Evolutionary conservation across 2,329 filamentous ascomycete genomes (phyloP).

Genomic region (Diaporthe citrichinensis): DNA sequence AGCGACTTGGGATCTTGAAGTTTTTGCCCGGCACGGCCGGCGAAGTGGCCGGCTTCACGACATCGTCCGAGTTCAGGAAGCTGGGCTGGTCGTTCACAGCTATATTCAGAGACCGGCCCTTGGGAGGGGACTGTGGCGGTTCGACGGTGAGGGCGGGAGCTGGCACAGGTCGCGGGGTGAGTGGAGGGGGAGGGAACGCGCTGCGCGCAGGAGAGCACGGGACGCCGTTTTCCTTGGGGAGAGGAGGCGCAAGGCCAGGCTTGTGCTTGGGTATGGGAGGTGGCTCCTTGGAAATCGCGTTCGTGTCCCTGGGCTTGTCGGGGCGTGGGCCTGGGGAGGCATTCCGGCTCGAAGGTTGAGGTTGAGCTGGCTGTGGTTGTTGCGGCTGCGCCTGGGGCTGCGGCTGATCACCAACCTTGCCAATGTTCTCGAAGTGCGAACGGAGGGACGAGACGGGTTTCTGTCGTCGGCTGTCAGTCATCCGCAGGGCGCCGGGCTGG

Average conservation of each 20-base stretch:
- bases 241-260: slow-evolving; percentile 45
- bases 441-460: slow-evolving; percentile 86
- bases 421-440: slow-evolving; percentile 86
- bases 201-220: slow-evolving; percentile 42
- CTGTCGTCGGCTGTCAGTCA: slow-evolving; percentile 58
- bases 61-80: slow-evolving; percentile 64
- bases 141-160: slow-evolving; percentile 76
- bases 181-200: slow-evolving; percentile 60
- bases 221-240: slow-evolving; percentile 45
- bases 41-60: slow-evolving; percentile 55
- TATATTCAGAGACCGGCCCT: slow-evolving; percentile 55
- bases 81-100: slow-evolving; percentile 57
- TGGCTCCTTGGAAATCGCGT: slow-evolving; percentile 54
- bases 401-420: slow-evolving; percentile 60
- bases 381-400: slow-evolving; percentile 44
- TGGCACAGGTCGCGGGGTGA: slow-evolving; percentile 62
- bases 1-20: slow-evolving; percentile 65
- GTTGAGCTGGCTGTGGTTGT: slow-evolving; percentile 51
- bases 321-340: slow-evolving; percentile 57
- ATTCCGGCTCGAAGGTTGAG: slow-evolving; percentile 51
- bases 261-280: slow-evolving; percentile 54
- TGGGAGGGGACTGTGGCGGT: slow-evolving; percentile 79
- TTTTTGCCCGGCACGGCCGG: slow-evolving; percentile 60
- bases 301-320: slow-evolving; percentile 58
- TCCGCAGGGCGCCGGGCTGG: neutral